phyloP scores from a whole-genome alignment of 139 green algal genomes.

The Chlorella sp. region DNA sequence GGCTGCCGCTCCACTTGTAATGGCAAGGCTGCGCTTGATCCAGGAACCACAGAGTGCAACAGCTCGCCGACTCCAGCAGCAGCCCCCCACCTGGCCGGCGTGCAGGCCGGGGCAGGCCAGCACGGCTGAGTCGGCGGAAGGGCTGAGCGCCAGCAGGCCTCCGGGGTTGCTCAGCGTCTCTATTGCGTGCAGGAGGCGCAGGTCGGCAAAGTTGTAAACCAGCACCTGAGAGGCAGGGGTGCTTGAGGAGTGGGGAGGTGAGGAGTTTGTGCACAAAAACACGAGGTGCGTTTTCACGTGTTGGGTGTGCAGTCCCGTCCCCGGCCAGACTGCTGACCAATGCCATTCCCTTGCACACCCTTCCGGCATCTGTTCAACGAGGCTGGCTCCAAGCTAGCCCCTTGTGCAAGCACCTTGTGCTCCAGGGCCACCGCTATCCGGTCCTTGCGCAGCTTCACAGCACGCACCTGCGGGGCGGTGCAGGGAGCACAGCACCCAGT shows the following conservation, averaged over 20 bases:
- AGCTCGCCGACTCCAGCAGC: too few species aligned
- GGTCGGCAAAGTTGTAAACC: conserved; percentile 96
- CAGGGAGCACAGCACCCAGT: background rate
- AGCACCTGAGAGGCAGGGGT: conserved; percentile 47
- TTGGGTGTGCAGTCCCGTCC: too few species aligned
- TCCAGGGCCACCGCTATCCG: conserved; percentile 94
- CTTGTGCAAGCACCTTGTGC: conserved; percentile 85
- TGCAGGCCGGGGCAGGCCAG: conserved; percentile 94
- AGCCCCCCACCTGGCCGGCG: conserved; percentile 75
- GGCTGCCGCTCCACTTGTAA: too few species aligned
- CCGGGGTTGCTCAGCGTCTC: conserved; percentile 89
- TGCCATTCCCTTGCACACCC: too few species aligned
- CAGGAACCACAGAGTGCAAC: too few species aligned
- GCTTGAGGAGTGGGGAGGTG: background rate
- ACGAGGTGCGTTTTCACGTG: background rate
- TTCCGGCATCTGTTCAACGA: too few species aligned
- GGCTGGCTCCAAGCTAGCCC: background rate
- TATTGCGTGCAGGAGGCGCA: conserved; percentile 90
- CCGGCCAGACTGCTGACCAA: too few species aligned
- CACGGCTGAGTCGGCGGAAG: conserved; percentile 80
- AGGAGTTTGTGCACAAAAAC: background rate
- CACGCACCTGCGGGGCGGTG: conserved; percentile 68
- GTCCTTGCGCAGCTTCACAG: conserved; percentile 89
- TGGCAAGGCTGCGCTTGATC: too few species aligned
- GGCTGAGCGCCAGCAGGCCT: conserved; percentile 87